Base-by-base conservation (phyloP, 73 alveolate genomes). In the Paramecium tetraurelia region DNA sequence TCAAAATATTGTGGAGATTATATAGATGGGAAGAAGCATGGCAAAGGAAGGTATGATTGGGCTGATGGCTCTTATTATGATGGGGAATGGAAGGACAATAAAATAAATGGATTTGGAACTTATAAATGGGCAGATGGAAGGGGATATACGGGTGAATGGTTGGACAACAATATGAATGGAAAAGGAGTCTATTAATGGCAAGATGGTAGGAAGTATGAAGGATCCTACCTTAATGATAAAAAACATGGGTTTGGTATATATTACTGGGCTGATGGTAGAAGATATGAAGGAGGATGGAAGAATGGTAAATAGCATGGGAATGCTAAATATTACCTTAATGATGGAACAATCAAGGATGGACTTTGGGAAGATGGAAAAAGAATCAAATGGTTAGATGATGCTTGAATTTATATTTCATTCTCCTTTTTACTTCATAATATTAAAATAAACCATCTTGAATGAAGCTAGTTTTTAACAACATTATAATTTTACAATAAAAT, bases 121-220 rank as follows among this genome's bases (percentile, higher is more conserved):
- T 94, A 94, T 50, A 84, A 85, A 85, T 96, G 99, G 97, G 86
- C 94, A 22, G 99, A 96, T 94, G 96, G 97, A 24, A 85, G 96
- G n/a, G 86, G 89, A 80, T 96, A 96, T 94, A 94, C 89, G 35
- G 99, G 99, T 41, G 93, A 95, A 80, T 86, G 93, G 93, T 12
- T 33, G 14, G 85, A 86, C 14, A 86, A 86, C 11, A 86, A 86
- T 24, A 86, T 86, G 93, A 71, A 86, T 24, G 93, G 93, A 22
- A 59, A 38, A 86, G 93, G 93, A 38, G 58, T 63, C 7, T 86
- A 86, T 63, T 43, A 50, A 36, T 86, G 93, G 93, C 24, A 77
- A 27, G 93, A 86, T 86, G 93, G 93, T 18, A 58, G 93, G 40
- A 86, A 77, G 69, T 86, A 86, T 86, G 85, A 58, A 18, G 93